Evolutionary conservation across 495 filamentous ascomycete species (phyloP).

Genomic region (Podospora sp.): DNA sequence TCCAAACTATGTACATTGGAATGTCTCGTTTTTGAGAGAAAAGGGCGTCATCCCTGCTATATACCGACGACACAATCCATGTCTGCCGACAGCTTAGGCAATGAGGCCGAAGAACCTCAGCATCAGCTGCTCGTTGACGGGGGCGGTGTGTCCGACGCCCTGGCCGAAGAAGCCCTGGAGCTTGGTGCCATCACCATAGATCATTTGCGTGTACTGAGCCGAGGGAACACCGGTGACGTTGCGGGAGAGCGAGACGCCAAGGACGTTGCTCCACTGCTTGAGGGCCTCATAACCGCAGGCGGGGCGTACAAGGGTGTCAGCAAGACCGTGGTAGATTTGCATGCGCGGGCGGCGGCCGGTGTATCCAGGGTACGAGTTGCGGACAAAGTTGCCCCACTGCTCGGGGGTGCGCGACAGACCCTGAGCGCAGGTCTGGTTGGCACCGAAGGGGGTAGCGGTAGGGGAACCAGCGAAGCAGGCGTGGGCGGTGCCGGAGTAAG

Average conservation of each 20-base stretch:
- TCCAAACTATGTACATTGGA: neutral
- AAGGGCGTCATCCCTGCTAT: neutral
- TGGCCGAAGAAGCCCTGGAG: slow-evolving; percentile 50
- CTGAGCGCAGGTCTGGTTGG: slow-evolving; percentile 56
- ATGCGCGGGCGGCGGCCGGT: slow-evolving; percentile 54
- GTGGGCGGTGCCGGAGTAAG: slow-evolving; percentile 55
- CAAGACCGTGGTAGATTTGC: slow-evolving; percentile 58
- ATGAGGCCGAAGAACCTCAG: slow-evolving; percentile 43
- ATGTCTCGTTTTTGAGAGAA: neutral
- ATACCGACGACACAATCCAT: neutral
- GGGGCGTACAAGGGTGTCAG: slow-evolving; percentile 52
- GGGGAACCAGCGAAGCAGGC: slow-evolving; percentile 51
- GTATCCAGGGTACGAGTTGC: slow-evolving; percentile 57
- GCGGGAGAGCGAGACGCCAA: slow-evolving; percentile 40
- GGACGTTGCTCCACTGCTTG: slow-evolving; percentile 61
- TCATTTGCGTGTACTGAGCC: slow-evolving; percentile 43
- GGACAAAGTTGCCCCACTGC: slow-evolving; percentile 53
- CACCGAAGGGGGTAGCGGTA: slow-evolving; percentile 39
- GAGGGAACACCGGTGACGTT: slow-evolving; percentile 43
- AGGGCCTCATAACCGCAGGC: slow-evolving; percentile 55
- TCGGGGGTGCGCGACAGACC: slow-evolving; percentile 51
- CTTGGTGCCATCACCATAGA: slow-evolving; percentile 50
- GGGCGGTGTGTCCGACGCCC: slow-evolving; percentile 52
- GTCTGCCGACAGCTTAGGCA: slow-evolving; percentile 29
- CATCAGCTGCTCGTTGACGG: slow-evolving; percentile 43